Percentiles rank a stretch among this genome's conserved stretches.
phyloP scores from a whole-genome alignment of 495 filamentous ascomycete species.

The Cudoniella acicularis region DNA sequence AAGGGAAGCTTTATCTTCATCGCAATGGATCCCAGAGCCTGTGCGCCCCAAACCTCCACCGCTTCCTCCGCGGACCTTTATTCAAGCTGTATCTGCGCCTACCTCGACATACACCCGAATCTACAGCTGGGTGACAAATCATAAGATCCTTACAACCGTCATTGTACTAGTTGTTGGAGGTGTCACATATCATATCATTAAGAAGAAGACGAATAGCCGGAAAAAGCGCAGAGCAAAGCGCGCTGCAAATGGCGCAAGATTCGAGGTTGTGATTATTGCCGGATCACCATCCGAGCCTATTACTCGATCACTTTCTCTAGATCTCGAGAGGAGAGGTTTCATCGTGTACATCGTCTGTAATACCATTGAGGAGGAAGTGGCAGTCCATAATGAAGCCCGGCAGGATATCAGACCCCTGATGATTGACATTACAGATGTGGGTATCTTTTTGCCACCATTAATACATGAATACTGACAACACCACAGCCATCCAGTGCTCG shows the following conservation, averaged over 20 bases:
- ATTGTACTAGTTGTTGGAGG: slow-evolving; percentile 66
- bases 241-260: slow-evolving; percentile 76
- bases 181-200: slow-evolving; percentile 61
- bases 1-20: slow-evolving; percentile 57
- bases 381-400: slow-evolving; percentile 69
- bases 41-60: slow-evolving; percentile 55
- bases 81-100: slow-evolving; percentile 25
- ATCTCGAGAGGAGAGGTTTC: slow-evolving; percentile 88
- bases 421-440: slow-evolving; percentile 76
- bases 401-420: slow-evolving; percentile 77
- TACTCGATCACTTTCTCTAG: slow-evolving; percentile 72
- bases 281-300: slow-evolving; percentile 78
- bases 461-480: slow-evolving; percentile 20
- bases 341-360: slow-evolving; percentile 87
- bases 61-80: slow-evolving; percentile 35
- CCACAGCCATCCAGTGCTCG: slow-evolving; percentile 44
- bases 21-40: slow-evolving; percentile 66
- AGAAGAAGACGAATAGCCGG: slow-evolving; percentile 47
- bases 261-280: slow-evolving; percentile 87
- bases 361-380: slow-evolving; percentile 74
- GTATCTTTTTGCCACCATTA: slow-evolving; percentile 17
- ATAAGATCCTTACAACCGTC: slow-evolving; percentile 67
- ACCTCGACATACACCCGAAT: slow-evolving; percentile 39
- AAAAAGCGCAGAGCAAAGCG: slow-evolving; percentile 72
- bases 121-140: slow-evolving; percentile 59